Evolutionary conservation across 2,329 filamentous ascomycete genomes (phyloP).

Genomic region (Microdochium bolleyi): DNA sequence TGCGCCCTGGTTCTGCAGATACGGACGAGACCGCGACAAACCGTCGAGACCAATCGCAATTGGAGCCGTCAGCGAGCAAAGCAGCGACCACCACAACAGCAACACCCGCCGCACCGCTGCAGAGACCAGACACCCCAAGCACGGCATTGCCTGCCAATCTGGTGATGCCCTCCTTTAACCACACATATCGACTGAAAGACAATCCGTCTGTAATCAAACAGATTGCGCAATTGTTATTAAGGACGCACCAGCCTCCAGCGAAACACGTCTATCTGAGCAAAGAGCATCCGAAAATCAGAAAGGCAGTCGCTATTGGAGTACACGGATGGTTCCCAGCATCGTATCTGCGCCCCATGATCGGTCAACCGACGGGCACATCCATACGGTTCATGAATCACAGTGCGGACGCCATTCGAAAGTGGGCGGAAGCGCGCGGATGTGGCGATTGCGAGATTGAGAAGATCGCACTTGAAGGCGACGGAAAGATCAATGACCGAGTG

Average conservation of each 20-base stretch:
- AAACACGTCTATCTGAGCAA: constrained; percentile 67
- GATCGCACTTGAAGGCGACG: constrained; percentile 89
- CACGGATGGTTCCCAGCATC: constrained; percentile 90
- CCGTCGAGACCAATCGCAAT: constrained; percentile 22
- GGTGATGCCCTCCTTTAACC: constrained; percentile 60
- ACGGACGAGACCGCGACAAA: constrained; percentile 27
- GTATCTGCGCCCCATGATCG: constrained; percentile 81
- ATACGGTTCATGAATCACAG: constrained; percentile 86
- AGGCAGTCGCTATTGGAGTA: constrained; percentile 85
- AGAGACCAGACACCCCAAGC: constrained; percentile 16
- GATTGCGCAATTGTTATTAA: constrained; percentile 49
- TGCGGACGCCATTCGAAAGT: constrained; percentile 74
- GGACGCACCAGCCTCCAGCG: constrained; percentile 45
- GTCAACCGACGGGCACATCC: constrained; percentile 91
- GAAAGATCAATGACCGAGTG: constrained; percentile 81
- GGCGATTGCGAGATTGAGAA: constrained; percentile 80
- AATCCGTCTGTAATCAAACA: constrained; percentile 65
- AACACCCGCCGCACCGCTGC: not conserved
- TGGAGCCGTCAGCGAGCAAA: constrained; percentile 8
- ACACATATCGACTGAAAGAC: constrained; percentile 59
- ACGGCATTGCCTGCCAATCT: constrained; percentile 47
- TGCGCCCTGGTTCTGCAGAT: constrained; percentile 39
- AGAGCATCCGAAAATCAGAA: constrained; percentile 66
- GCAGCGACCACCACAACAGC: not conserved
- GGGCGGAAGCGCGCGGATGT: constrained; percentile 68